These are phyloP conservation scores for Fusarium foetens DNA, from an alignment of 2,329 filamentous ascomycete genomes.

Conservation along the genomic window DNA sequence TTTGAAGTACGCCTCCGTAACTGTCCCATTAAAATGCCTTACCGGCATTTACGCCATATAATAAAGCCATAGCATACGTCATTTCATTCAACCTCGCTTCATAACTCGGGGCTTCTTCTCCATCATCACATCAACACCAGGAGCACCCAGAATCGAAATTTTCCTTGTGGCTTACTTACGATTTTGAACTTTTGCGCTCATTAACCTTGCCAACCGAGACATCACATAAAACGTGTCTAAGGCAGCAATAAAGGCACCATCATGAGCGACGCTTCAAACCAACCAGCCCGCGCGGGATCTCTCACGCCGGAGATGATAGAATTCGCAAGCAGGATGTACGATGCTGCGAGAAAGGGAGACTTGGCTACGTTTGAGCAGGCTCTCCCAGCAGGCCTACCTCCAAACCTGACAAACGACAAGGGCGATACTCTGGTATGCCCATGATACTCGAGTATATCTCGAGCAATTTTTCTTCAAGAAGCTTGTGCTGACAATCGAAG, in stretches of 20 bases:
- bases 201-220: neutral
- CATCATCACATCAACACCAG: neutral
- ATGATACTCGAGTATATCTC: slow-evolving; percentile 39
- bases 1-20: neutral
- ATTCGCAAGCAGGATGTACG: slow-evolving; percentile 73
- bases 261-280: slow-evolving; percentile 30
- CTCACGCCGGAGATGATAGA: slow-evolving; percentile 73
- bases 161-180: neutral
- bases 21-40: neutral
- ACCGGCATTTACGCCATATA: neutral
- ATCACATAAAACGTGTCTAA: neutral
- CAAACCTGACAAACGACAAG: slow-evolving; percentile 77
- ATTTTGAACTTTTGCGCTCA: neutral
- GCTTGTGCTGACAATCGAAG: slow-evolving; percentile 47
- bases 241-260: neutral
- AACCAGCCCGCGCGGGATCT: slow-evolving; percentile 15
- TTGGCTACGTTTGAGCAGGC: slow-evolving; percentile 69
- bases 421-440: slow-evolving; percentile 72
- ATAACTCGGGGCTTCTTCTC: neutral
- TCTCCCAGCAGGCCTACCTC: slow-evolving; percentile 71
- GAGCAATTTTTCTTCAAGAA: neutral
- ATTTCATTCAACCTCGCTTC: slow-evolving; percentile 9
- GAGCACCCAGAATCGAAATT: neutral
- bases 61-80: slow-evolving; percentile 18
- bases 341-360: slow-evolving; percentile 70